A percentile compares a stretch with the other conserved stretches of the same genome.
Conservation (phyloP, 768 basidiomycete species). For the Krasilnikovozyma curviuscula region DNA sequence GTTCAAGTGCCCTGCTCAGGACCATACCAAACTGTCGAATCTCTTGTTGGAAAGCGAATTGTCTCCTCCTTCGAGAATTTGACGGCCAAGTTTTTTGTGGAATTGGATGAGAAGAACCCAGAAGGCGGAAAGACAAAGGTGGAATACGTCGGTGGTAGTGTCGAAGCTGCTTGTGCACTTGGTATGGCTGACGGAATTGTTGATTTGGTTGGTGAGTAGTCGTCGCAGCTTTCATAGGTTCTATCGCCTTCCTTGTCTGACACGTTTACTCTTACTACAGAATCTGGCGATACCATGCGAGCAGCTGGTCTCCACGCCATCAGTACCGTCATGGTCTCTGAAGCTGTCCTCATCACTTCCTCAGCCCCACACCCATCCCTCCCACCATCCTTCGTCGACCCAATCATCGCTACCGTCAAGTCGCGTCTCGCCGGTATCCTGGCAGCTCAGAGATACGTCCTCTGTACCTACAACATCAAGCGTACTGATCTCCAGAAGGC, state of each 20-base stretch:
- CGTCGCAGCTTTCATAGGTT: too few species aligned
- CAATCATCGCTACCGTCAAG: constrained; percentile 63
- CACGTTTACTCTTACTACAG: too few species aligned
- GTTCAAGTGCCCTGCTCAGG: constrained; percentile 54
- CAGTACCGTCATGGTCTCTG: constrained; percentile 61
- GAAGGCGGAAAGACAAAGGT: constrained; percentile 52
- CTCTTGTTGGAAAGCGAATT: constrained; percentile 74
- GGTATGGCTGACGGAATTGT: constrained; percentile 96
- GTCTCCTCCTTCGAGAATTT: constrained; percentile 92
- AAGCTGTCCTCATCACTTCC: constrained; percentile 82
- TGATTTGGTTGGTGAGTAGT: constrained; percentile 76
- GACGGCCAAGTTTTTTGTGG: constrained; percentile 51
- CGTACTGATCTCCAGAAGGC: constrained; percentile 45
- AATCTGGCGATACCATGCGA: constrained; percentile 98
- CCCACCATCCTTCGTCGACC: constrained; percentile 48
- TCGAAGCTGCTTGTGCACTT: constrained; percentile 90
- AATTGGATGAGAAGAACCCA: constrained; percentile 29
- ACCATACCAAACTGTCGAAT: constrained; percentile 47
- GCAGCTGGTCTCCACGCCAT: constrained; percentile 90
- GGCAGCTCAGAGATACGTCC: constrained; percentile 39
- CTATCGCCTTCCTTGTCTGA: too few species aligned
- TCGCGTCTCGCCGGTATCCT: constrained; percentile 11
- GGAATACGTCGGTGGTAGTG: constrained; percentile 91
- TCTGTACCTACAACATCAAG: constrained; percentile 82
- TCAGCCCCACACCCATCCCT: constrained; percentile 22